These are phyloP conservation scores for Syzygium malaccense DNA, from an alignment of 441 rosid genomes.

Conservation along the genomic window DNA sequence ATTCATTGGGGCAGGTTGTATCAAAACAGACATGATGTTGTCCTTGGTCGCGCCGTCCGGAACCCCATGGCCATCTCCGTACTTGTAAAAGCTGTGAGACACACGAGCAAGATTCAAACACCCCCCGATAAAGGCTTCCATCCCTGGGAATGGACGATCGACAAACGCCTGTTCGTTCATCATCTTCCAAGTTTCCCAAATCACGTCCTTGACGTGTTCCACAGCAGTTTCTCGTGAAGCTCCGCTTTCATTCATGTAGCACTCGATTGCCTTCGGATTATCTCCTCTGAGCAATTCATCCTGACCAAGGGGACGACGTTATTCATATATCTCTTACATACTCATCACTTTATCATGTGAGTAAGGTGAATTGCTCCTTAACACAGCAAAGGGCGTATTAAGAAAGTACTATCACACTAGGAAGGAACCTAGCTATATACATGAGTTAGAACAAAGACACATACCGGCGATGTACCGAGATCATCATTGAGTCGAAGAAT, in stretches of 20 bases:
- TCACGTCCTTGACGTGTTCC: neutral
- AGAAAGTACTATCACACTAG: neutral
- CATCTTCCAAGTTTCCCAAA: conserved; percentile 4
- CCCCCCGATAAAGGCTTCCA: neutral
- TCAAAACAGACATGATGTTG: neutral
- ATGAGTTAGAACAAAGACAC: neutral
- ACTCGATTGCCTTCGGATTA: neutral
- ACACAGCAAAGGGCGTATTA: neutral
- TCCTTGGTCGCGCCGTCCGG: neutral
- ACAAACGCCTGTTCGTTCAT: neutral
- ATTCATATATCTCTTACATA: neutral
- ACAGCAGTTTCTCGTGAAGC: neutral
- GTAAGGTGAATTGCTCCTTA: too few species aligned
- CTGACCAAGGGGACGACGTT: neutral
- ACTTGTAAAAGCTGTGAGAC: conserved; percentile 7
- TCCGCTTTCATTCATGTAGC: neutral
- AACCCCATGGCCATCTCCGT: conserved; percentile 10
- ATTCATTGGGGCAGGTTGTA: neutral
- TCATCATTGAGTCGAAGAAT: conserved; percentile 5
- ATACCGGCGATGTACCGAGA: conserved; percentile 5
- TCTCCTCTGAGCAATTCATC: neutral
- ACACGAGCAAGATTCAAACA: conserved; percentile 2
- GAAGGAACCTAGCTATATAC: neutral
- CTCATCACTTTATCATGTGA: too few species aligned
- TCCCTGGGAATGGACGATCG: neutral